Percentiles rank a stretch among this genome's conserved stretches.
Evolutionary conservation across 768 basidiomycete genomes (phyloP).

Genomic region (Mycena polygramma): DNA sequence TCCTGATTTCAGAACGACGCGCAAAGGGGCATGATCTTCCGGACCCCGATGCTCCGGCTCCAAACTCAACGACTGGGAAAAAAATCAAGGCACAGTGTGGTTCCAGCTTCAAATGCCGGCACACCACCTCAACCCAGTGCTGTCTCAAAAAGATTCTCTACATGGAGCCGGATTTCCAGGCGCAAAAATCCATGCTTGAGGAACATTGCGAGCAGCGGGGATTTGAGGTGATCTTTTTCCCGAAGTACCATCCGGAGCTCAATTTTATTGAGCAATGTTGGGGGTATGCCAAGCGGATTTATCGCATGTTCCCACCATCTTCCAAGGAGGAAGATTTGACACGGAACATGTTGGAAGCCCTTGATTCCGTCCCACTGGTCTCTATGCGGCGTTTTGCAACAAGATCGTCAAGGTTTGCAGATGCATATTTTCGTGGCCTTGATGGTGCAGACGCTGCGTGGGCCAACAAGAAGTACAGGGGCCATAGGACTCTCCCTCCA

Average conservation of each 20-base stretch:
- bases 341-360: slow-evolving; percentile 28
- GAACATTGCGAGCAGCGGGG: slow-evolving; percentile 15
- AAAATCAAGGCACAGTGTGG: slow-evolving; percentile 1
- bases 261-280: slow-evolving; percentile 37
- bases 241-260: slow-evolving; percentile 31
- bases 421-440: not conserved
- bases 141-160: slow-evolving; percentile 19
- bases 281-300: slow-evolving; percentile 23
- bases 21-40: slow-evolving; percentile 1
- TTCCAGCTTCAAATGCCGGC: slow-evolving; percentile 1
- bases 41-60: not conserved
- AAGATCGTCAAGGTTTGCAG: not conserved
- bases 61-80: not conserved
- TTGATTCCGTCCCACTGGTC: slow-evolving; percentile 26
- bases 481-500: too few species aligned
- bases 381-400: not conserved
- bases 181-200: slow-evolving; percentile 19
- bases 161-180: slow-evolving; percentile 21
- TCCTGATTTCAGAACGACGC: not conserved
- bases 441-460: not conserved
- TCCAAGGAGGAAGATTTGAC: slow-evolving; percentile 36
- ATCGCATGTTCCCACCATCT: slow-evolving; percentile 19
- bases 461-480: not conserved
- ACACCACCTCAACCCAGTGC: not conserved
- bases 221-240: slow-evolving; percentile 25